Evolutionary conservation across 495 filamentous ascomycete genomes (phyloP), one percentile per base, ranked within the genome.

Genomic region (Penicillium verhagenii): DNA sequence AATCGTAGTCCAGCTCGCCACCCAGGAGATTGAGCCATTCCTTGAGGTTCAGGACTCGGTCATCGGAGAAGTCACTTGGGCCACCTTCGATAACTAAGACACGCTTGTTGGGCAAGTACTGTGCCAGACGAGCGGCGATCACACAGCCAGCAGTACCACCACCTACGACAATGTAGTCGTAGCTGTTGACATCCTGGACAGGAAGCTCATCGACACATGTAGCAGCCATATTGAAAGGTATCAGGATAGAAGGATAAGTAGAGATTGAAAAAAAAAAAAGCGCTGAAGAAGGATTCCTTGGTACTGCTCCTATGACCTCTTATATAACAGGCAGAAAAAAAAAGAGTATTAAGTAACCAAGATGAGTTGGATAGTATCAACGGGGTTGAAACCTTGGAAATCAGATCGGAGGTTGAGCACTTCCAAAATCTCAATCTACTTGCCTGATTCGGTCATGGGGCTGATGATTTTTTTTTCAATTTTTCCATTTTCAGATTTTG

Each of bases 141-240:
- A 92, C 89, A 69, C 91, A 89, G 51, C 91, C 91, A 6, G 91
- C 91, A 26, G 91, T 95, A 61, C 91, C 91, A 46, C 90, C 91
- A 54, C 89, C 91, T 13, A 95, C 83, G 61, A 96, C 86, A 53
- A 96, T 77, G 67, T 91, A 94, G 75, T 96, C 91, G 72, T 85
- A 96, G 77, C 75, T 79, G 73, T 85, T 78, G 47, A 79, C 78
- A 56, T 84, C 83, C 48, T 79, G 58, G 44, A 80, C 67, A 45
- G 84, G 75, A 46, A 88, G 73, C 4, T 83, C 72, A 52, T 79
- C 82, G 39, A n/a, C n/a, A n/a, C n/a, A n/a, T n/a, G 85, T 88
- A 61, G 86, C 88, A 38, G 69, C 72, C 72, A 80, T 86, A 57
- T 53, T 71, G 71, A 9, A 40, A 26, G 21, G n/a, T n/a, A n/a